A percentile compares a stretch with the other conserved stretches of the same genome.
phyloP scores from a whole-genome alignment of 352 stramenopile genomes.

The Phytophthora ohioensis region DNA sequence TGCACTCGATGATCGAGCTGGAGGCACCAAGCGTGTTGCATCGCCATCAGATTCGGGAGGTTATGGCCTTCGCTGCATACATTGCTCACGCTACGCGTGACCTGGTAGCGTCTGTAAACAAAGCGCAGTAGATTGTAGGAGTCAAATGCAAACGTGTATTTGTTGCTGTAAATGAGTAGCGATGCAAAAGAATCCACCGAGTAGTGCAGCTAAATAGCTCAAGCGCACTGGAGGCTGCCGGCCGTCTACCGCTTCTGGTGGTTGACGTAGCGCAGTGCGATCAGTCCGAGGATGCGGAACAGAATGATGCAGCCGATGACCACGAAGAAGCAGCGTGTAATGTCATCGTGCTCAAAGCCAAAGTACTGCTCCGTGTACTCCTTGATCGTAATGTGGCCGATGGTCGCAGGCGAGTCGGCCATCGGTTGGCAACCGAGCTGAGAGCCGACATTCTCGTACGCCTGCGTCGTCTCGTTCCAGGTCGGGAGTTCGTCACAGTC shows the following conservation, averaged over 20 bases:
- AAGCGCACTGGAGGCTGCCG: conserved; percentile 58
- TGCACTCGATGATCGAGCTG: no score
- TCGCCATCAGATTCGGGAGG: no score
- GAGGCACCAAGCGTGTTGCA: no score
- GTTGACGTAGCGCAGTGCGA: conserved; percentile 52
- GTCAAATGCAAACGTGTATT: conserved; percentile 14
- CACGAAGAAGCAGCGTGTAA: conserved; percentile 34
- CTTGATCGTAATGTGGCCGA: conserved; percentile 39
- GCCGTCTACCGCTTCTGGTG: conserved; percentile 57
- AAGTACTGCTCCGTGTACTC: conserved; percentile 41
- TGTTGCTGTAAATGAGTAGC: neutral
- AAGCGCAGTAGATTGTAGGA: neutral
- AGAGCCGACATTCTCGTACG: conserved; percentile 33
- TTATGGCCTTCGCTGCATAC: no score
- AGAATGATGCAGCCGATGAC: conserved; percentile 37
- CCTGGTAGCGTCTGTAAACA: neutral
- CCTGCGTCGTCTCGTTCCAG: conserved; percentile 25
- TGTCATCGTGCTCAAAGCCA: conserved; percentile 28
- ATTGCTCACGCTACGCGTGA: no score
- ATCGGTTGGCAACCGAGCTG: conserved; percentile 36
- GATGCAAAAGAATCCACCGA: conserved; percentile 10
- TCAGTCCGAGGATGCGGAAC: conserved; percentile 42
- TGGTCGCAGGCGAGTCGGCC: conserved; percentile 23
- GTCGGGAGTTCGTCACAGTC: conserved; percentile 38
- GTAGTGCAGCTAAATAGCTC: conserved; percentile 23